Evolutionary conservation across 495 filamentous ascomycete species (phyloP), one percentile per base, ranked within the genome.

Genomic region (Penicillium robsamsonii): DNA sequence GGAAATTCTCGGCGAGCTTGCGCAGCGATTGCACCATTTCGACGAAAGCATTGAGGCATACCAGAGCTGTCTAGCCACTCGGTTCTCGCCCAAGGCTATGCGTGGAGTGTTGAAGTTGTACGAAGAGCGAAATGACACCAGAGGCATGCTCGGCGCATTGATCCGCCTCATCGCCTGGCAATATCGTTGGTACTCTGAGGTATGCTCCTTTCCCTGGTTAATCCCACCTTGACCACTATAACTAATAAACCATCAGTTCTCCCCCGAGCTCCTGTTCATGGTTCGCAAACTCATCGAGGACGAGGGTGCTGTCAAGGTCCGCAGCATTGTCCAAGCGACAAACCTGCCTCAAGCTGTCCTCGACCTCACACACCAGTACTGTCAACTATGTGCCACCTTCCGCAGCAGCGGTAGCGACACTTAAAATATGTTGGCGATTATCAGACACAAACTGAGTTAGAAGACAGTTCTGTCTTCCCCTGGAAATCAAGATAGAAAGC

Each of bases 101-200:
- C 83, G 84, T 41, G 94, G 93, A 17, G 80, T 97, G 41, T 70
- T 98, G 61, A 84, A 84, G 63, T 78, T 87, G 44, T 89, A 91
- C 62, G 88, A 92, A 64, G 79, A 82, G 61, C 80, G 83, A 58
- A 83, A 85, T 33, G 89, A 88, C 66, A 88, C 88, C 9, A 75
- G 90, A 51, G 85, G 86, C 30, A 89, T 87, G 58, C 77, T 97
- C 27, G 86, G 84, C 38, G 84, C 87, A 10, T 77, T 96, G 50
- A 97, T 97, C 53, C 79, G 90, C 41, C 73, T 97, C 47, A 90
- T 97, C 33, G 89, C 93, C 5, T 98, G 94, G 94, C 93, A 98
- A 75, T 97, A 97, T 73, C 84, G 94, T 57, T 97, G 94, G 94
- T 98, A 97, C 75, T 96, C 92, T 25, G 95, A 91, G 81, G 87